Evolutionary conservation across 2,329 filamentous ascomycete species (phyloP), one percentile per base, ranked within the genome.

Genomic region (Cryphonectria naterciae): DNA sequence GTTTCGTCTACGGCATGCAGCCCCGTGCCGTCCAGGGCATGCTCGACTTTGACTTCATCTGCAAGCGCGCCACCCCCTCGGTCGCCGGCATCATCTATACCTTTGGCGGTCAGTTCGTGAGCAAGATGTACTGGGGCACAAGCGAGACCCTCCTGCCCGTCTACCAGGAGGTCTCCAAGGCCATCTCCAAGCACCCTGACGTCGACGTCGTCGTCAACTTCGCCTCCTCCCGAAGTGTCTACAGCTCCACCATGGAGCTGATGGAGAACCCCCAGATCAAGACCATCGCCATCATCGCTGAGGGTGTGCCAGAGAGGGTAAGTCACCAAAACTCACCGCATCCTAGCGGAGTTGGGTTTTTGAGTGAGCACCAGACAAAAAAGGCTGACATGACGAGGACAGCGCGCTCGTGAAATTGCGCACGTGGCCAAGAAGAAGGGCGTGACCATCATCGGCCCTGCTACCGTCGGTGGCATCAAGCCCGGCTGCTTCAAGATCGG

Each of bases 81-180:
- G 96, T 99, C 72, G 96, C 96, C 76, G 96, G 95, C 82, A 98
- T 99, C 85, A 98, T 99, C 89, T 99, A 99, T 89, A 98, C 96
- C 78, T 99, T 99, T 81, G 96, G 96, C 82, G 96, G 96, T 77
- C 96, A 99, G 86, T 99, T 99, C 91, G 96, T 99, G 82, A 98
- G 94, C 91, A 99, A 99, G 92, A 98, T 99, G 96, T 99, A 99
- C 93, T 99, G 96, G 96, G 96, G 96, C 80, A 99, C 96, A 81
- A 98, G 94, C 86, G 96, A 99, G 89, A 99, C 96, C 74, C 91
- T 99, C 76, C 90, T 99, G 78, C 96, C 96, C 74, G 96, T 99
- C 82, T 99, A 99, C 90, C 95, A 99, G 87, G 89, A 93, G 80
- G 92, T 95, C 65, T 87, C 90, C 77, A 97, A 98, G 88, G 96